These are phyloP conservation scores for Aspergillus nomiae DNA, from an alignment of 2,329 filamentous ascomycete species.

Conservation along the genomic window DNA sequence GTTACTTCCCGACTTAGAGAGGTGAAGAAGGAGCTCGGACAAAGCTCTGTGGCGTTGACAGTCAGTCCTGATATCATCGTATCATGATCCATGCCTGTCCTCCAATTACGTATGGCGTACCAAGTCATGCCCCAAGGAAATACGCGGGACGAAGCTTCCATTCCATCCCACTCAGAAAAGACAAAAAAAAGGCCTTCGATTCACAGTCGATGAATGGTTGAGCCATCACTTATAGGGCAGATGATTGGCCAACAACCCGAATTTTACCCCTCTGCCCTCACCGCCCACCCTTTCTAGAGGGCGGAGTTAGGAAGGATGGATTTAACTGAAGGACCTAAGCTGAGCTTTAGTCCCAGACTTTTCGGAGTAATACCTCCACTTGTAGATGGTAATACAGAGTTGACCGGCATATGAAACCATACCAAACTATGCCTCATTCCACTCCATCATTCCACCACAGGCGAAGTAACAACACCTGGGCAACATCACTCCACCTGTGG, in stretches of 20 bases:
- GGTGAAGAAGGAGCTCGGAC: neutral
- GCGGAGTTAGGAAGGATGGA: constrained; percentile 12
- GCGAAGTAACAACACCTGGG: neutral
- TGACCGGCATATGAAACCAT: neutral
- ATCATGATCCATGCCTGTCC: neutral
- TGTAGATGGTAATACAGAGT: neutral
- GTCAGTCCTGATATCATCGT: constrained; percentile 5
- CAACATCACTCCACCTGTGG: neutral
- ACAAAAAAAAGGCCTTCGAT: too few relatives aligned
- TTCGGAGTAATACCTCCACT: too few relatives aligned
- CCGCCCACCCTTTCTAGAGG: constrained; percentile 2
- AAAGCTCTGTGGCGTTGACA: neutral
- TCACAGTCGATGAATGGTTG: too few relatives aligned
- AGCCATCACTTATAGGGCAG: neutral
- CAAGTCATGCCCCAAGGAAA: neutral
- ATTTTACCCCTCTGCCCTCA: constrained; percentile 4
- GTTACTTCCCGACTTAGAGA: neutral
- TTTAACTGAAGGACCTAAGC: neutral
- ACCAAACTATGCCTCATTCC: neutral
- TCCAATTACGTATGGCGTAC: neutral
- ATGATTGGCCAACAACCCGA: neutral
- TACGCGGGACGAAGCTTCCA: neutral
- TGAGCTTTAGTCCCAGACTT: too few relatives aligned
- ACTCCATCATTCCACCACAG: neutral
- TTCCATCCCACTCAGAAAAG: neutral